A percentile compares a stretch with the other conserved stretches of the same genome.
These are phyloP conservation scores for Berkeleyomyces rouxiae DNA, from an alignment of 2,329 filamentous ascomycete genomes.

Conservation along the genomic window DNA sequence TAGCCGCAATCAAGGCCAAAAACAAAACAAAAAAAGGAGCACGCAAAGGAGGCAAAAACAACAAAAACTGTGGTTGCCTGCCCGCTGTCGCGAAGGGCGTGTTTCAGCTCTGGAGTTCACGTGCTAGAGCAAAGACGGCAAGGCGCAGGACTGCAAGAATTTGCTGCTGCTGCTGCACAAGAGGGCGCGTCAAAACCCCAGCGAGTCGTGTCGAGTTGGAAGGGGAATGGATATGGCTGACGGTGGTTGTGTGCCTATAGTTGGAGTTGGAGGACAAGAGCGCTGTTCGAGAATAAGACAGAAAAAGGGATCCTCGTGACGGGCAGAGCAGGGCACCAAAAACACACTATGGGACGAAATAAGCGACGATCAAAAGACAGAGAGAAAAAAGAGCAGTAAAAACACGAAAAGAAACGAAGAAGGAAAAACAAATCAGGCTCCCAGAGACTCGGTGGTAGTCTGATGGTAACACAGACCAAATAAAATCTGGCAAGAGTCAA, in stretches of 20 bases:
- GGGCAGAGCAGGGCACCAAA: too few relatives aligned
- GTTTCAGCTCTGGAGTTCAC: neutral
- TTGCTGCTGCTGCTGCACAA: too few relatives aligned
- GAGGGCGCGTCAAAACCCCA: too few relatives aligned
- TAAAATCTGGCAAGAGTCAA: neutral
- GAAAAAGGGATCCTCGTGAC: too few relatives aligned
- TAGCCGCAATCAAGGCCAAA: neutral
- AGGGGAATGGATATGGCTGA: too few relatives aligned
- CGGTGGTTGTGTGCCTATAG: too few relatives aligned
- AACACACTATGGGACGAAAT: too few relatives aligned
- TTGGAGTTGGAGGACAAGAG: too few relatives aligned
- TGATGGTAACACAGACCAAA: neutral
- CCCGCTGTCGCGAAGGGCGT: neutral
- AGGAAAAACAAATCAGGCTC: neutral
- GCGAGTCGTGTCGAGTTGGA: too few relatives aligned
- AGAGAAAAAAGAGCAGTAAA: too few relatives aligned
- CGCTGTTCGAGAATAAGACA: too few relatives aligned
- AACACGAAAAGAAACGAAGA: neutral
- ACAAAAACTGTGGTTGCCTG: neutral
- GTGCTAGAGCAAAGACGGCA: neutral
- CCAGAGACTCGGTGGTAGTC: neutral
- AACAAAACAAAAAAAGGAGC: neutral
- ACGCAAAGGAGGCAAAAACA: neutral
- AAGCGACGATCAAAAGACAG: too few relatives aligned
- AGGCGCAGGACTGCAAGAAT: neutral